Conservation (phyloP, 306 rosid species). For the Trifolium fragiferum region DNA sequence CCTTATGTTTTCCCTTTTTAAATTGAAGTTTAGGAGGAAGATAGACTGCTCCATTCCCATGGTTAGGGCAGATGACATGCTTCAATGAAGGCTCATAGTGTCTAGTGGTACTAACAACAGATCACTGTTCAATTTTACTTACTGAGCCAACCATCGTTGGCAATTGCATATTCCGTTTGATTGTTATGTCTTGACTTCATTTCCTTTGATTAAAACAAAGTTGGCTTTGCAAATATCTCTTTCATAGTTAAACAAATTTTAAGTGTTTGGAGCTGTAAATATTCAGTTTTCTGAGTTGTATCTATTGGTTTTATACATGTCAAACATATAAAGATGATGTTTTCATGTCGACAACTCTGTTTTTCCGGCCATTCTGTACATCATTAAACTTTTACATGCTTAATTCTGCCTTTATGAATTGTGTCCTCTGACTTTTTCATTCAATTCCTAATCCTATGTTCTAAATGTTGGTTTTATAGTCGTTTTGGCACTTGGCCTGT, state of each 20-base stretch:
- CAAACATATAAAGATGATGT: slow-evolving; percentile 29
- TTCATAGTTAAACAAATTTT: slow-evolving; percentile 26
- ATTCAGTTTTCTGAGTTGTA: not conserved
- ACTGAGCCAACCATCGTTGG: slow-evolving; percentile 7
- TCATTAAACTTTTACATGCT: slow-evolving; percentile 11
- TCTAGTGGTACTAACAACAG: not conserved
- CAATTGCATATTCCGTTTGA: slow-evolving; percentile 8
- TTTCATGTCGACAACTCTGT: slow-evolving; percentile 7
- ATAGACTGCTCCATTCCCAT: slow-evolving; percentile 15
- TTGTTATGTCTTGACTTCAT: slow-evolving; percentile 18
- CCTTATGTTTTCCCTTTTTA: not conserved
- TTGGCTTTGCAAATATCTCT: slow-evolving; percentile 30
- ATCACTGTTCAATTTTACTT: not conserved
- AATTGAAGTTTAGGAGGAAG: slow-evolving; percentile 27
- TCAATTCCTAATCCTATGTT: slow-evolving; percentile 21
- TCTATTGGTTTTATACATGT: slow-evolving; percentile 1
- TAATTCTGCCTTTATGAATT: slow-evolving; percentile 15
- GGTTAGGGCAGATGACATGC: slow-evolving; percentile 16
- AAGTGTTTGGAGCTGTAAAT: slow-evolving; percentile 34
- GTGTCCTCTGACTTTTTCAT: slow-evolving; percentile 18
- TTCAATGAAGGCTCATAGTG: not conserved
- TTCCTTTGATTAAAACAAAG: slow-evolving; percentile 29
- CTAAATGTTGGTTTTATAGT: slow-evolving; percentile 55
- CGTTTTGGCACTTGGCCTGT: slow-evolving; percentile 98
- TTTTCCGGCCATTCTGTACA: slow-evolving; percentile 14